Evolutionary conservation across 2,329 filamentous ascomycete genomes (phyloP), one percentile per base, ranked within the genome.

Genomic region (Botryotinia globosa): DNA sequence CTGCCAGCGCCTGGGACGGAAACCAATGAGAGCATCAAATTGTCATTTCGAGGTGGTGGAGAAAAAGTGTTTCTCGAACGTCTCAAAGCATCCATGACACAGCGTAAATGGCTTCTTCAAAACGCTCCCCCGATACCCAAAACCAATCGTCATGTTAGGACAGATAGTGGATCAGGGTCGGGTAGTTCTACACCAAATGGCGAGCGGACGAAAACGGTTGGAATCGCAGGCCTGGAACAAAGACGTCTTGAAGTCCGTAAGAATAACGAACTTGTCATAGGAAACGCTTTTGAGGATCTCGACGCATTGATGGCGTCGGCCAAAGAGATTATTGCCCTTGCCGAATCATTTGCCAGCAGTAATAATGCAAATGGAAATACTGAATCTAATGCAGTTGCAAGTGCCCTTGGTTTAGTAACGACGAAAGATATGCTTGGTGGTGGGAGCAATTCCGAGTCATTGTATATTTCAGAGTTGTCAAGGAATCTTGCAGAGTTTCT

Each of bases 241-340:
- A 89, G 94, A 74, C 93, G 94, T 0, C 83, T 95, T 9, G 93
- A 94, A 77, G 89, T 94, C 79, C 91, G 94, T 73, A 95, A 93
- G 83, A 97, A 97, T 81, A 98, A 98, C 78, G 94, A 98, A 81
- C 83, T 94, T 16, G 91, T 98, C 67, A 97, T 99, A 76, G 95
- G 95, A 39, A 94, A 89, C 76, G 94, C 96, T 0, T 99, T 99
- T 79, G 95, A 98, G 80, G 96, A 99, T 79, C 87, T 99, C 0
- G 95, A 98, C 80, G 94, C 96, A 5, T 86, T 99, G 54, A 99
- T 98, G 95, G 94, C 94, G 4, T 98, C 95, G 5, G 96, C 96
- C 8, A 98, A 98, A 80, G 94, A 99, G 80, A 94, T 99, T 66
- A 91, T 98, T 68, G 94, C 94, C 8, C 89, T 99, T 59, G 96